phyloP scores from a whole-genome alignment of 2,329 filamentous ascomycete genomes.

The Ophioceras dolichostomum region DNA sequence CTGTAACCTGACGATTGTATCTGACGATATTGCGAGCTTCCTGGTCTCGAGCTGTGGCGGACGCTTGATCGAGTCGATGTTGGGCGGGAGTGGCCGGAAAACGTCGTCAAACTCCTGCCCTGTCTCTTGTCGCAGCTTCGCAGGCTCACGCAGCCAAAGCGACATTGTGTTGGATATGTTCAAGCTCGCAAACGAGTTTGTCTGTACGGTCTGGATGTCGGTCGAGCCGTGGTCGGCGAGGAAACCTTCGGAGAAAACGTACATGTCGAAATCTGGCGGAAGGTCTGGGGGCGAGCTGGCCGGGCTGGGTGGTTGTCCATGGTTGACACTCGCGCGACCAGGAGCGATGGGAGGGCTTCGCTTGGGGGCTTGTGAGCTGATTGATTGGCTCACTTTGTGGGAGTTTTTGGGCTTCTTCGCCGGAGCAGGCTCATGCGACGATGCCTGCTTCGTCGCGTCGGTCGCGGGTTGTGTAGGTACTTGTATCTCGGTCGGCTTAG shows the following conservation, averaged over 20 bases:
- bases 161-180: slow-evolving; percentile 63
- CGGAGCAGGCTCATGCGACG: slow-evolving; percentile 39
- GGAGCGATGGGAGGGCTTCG: slow-evolving; percentile 55
- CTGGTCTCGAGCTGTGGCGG: slow-evolving; percentile 37
- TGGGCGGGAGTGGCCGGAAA: slow-evolving; percentile 42
- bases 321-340: slow-evolving; percentile 38
- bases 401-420: slow-evolving; percentile 71
- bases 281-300: slow-evolving; percentile 61
- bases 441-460: slow-evolving; percentile 30
- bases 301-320: slow-evolving; percentile 56
- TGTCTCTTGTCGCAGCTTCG: slow-evolving; percentile 54
- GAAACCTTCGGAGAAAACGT: slow-evolving; percentile 66
- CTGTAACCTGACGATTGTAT: slow-evolving; percentile 57
- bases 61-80: slow-evolving; percentile 28
- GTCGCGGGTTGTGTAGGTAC: slow-evolving; percentile 54
- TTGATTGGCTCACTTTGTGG: slow-evolving; percentile 67
- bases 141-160: slow-evolving; percentile 65
- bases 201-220: slow-evolving; percentile 46
- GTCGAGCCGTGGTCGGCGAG: slow-evolving; percentile 58
- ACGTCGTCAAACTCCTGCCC: slow-evolving; percentile 55
- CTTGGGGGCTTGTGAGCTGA: slow-evolving; percentile 55
- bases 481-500: slow-evolving; percentile 56
- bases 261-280: slow-evolving; percentile 48
- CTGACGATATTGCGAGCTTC: slow-evolving; percentile 31
- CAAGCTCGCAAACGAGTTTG: slow-evolving; percentile 69